phyloP scores from a whole-genome alignment of 768 basidiomycete species.

The Dioszegia aurantiaca region DNA sequence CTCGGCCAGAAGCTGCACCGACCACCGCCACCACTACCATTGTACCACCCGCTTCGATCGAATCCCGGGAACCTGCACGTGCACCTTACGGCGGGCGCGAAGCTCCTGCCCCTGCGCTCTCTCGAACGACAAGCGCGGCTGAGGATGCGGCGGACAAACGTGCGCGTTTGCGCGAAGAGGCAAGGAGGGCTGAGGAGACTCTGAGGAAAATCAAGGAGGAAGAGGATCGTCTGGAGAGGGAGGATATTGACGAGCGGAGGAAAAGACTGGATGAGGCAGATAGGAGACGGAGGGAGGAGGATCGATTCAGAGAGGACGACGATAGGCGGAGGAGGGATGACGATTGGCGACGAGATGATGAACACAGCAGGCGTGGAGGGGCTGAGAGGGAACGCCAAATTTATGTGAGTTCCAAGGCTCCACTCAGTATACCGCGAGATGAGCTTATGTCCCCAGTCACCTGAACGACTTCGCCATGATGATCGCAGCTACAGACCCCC shows the following conservation, averaged over 20 bases:
- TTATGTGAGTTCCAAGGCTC: neutral
- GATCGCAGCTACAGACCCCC: constrained; percentile 8
- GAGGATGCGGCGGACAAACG: neutral
- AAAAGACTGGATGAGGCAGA: constrained; percentile 3
- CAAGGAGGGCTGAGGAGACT: constrained; percentile 12
- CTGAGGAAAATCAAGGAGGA: constrained; percentile 17
- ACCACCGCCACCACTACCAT: neutral
- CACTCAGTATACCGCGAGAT: neutral
- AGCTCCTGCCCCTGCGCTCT: neutral
- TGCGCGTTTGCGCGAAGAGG: constrained; percentile 15
- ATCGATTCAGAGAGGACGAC: constrained; percentile 6
- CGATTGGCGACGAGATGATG: neutral
- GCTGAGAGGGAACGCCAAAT: neutral
- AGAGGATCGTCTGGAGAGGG: constrained; percentile 12
- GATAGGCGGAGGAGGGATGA: constrained; percentile 5
- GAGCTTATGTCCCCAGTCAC: neutral
- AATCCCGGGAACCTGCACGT: too few species aligned
- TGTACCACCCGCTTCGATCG: too few species aligned
- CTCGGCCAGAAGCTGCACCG: neutral
- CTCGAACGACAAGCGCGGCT: neutral
- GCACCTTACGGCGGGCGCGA: neutral
- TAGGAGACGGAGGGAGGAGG: constrained; percentile 10
- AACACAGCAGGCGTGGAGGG: neutral
- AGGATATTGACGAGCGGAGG: constrained; percentile 3
- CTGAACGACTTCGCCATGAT: neutral